A percentile compares a stretch with the other conserved stretches of the same genome.
Evolutionary conservation across 2,329 filamentous ascomycete genomes (phyloP).

Genomic region (Colletotrichum godetiae): DNA sequence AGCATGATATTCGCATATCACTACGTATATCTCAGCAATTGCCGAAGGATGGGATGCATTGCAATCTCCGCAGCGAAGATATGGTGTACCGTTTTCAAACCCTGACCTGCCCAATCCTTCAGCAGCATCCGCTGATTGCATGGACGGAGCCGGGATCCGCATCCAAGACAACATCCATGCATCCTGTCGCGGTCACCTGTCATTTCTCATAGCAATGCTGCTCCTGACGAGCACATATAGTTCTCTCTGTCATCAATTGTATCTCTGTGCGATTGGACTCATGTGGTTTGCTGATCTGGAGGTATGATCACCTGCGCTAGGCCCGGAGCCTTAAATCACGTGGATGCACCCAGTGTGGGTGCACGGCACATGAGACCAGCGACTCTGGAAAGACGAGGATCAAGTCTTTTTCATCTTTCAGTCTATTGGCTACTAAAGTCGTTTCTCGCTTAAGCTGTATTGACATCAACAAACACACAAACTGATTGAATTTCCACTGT

Average conservation of each 20-base stretch:
- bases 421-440: no score
- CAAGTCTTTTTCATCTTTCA: not conserved
- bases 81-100: not conserved
- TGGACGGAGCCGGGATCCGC: not conserved
- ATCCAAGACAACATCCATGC: not conserved
- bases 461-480: no score
- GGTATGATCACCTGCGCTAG: not conserved
- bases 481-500: no score
- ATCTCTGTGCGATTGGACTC: not conserved
- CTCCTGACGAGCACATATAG: not conserved
- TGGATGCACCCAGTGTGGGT: no score
- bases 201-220: not conserved
- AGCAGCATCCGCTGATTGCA: not conserved
- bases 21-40: not conserved
- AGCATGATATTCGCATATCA: not conserved
- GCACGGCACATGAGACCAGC: not conserved
- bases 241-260: not conserved
- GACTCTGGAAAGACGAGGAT: not conserved
- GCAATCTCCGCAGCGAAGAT: not conserved
- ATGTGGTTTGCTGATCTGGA: not conserved
- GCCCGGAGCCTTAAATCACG: no score
- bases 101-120: not conserved
- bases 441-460: no score
- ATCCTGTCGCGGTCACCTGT: not conserved
- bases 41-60: not conserved